Base-by-base conservation (phyloP, 2,329 filamentous ascomycete species). In the Nothomitra cinnamomea region DNA sequence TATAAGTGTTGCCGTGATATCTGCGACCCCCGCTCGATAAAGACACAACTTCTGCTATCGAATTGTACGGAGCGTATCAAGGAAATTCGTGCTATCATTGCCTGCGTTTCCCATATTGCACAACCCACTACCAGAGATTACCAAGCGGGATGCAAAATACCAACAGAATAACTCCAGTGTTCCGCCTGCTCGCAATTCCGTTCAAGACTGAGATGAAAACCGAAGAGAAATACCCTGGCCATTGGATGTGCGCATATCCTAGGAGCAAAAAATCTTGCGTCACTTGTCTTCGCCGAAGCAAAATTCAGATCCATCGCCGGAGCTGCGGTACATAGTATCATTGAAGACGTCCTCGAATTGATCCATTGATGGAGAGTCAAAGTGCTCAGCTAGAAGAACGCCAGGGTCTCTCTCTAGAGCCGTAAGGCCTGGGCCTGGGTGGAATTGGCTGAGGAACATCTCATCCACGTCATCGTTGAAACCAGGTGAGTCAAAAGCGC, bases 371-470 rank as follows among this genome's bases (percentile, higher is more conserved):
- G 32, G 24, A 13, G 21, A 32, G 45, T 49, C 24, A 10, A 49
- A 49, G 5, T 49, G 24, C 45, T 21, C 24, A n/a, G 32, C 32
- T 49, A 64, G 41, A 6, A 56, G 51, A 7, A 65, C 48, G 52
- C 62, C 61, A 2, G 61, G 59, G 28, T 64, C 61, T 12, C 60
- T 57, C 45, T 64, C 61, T 7, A 64, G 54, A 19, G 58, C 56
- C 12, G 59, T 61, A 53, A 63, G 59, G 2, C 55, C 56, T 24
- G 45, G 10, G 45, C 45, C 25, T 17, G 38, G 10, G 54, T 54
- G 58, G 53, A 66, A 66, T 7, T 63, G 60, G 36, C 64, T 61
- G 3, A 66, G 57, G 42, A 66, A 66, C 61, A 66, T 63, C 51
- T 64, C 61, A 47, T 65, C 64, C n/a, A 53, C 40, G 10, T 53